phyloP scores from a whole-genome alignment of 495 filamentous ascomycete species.

The Penicillium pulvis region DNA sequence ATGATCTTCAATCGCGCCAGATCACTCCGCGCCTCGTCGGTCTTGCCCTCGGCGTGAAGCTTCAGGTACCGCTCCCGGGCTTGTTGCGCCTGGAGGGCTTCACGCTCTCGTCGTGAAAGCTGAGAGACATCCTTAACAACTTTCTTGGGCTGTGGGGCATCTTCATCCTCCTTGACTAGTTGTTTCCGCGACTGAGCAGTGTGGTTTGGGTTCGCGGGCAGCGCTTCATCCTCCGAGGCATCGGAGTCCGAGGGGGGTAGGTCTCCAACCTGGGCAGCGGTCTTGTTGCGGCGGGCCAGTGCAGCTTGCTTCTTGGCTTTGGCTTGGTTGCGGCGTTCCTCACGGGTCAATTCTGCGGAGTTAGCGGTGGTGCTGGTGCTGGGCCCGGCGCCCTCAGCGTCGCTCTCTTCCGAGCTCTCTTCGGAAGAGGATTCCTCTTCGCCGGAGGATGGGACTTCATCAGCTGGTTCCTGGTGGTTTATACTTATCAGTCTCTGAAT shows the following conservation, averaged over 20 bases:
- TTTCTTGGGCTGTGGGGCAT: conserved; percentile 26
- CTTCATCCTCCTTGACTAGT: conserved; percentile 45
- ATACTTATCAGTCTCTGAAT: not conserved
- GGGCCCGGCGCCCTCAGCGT: conserved; percentile 39
- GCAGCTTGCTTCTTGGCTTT: conserved; percentile 93
- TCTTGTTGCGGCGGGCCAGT: conserved; percentile 64
- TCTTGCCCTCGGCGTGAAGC: conserved; percentile 93
- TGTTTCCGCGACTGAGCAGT: conserved; percentile 68
- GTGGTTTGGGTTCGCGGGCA: conserved; percentile 90
- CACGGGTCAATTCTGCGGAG: conserved; percentile 66
- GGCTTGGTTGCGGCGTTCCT: conserved; percentile 82
- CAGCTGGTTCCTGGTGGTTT: conserved; percentile 48
- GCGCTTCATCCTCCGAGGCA: conserved; percentile 56
- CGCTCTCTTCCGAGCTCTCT: conserved; percentile 41
- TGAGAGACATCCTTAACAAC: conserved; percentile 49
- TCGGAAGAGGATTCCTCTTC: conserved; percentile 46
- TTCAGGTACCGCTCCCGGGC: conserved; percentile 91
- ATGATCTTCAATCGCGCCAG: conserved; percentile 79
- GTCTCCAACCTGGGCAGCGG: conserved; percentile 75
- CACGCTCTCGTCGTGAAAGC: conserved; percentile 80
- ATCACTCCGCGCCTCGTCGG: conserved; percentile 94
- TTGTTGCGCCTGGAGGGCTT: conserved; percentile 84
- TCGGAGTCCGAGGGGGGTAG: conserved; percentile 71
- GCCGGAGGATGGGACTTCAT: conserved; percentile 40
- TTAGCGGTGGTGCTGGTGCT: conserved; percentile 16